Conservation (phyloP, 768 basidiomycete species). For the Infundibulicybe gibba region DNA sequence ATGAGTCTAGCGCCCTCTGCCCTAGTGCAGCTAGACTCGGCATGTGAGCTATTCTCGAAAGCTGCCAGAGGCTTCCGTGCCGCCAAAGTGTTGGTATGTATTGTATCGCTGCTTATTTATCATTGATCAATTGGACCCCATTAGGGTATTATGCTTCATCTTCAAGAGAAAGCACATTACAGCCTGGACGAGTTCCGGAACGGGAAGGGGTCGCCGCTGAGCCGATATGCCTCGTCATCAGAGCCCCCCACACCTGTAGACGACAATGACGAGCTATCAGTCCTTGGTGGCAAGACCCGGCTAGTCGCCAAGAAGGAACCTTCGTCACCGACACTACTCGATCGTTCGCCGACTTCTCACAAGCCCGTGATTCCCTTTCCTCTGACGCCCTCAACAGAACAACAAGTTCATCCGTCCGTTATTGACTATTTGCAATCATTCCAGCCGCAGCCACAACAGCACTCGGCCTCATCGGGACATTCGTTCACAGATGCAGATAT, state of each 20-base stretch:
- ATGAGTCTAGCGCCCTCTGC: constrained; percentile 78
- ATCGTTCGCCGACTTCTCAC: constrained; percentile 66
- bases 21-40: constrained; percentile 68
- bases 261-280: constrained; percentile 61
- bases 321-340: constrained; percentile 47
- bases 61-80: constrained; percentile 65
- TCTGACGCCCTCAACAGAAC: constrained; percentile 44
- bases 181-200: constrained; percentile 62
- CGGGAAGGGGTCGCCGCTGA: constrained; percentile 46
- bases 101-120: constrained; percentile 1
- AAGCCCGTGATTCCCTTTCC: constrained; percentile 75
- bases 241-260: constrained; percentile 41
- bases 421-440: constrained; percentile 71
- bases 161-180: constrained; percentile 64
- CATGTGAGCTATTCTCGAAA: constrained; percentile 71
- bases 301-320: constrained; percentile 61
- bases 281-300: constrained; percentile 64
- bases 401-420: constrained; percentile 57
- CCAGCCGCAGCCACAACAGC: constrained; percentile 20
- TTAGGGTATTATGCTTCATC: constrained; percentile 59
- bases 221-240: constrained; percentile 29
- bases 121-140: background rate
- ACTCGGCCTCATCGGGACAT: constrained; percentile 9
- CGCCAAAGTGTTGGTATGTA: constrained; percentile 56
- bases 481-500: constrained; percentile 18